A percentile compares a stretch with the other conserved stretches of the same genome.
These are phyloP conservation scores for Aureobasidium vineae DNA, from an alignment of 2,329 filamentous ascomycete genomes.

Conservation along the genomic window DNA sequence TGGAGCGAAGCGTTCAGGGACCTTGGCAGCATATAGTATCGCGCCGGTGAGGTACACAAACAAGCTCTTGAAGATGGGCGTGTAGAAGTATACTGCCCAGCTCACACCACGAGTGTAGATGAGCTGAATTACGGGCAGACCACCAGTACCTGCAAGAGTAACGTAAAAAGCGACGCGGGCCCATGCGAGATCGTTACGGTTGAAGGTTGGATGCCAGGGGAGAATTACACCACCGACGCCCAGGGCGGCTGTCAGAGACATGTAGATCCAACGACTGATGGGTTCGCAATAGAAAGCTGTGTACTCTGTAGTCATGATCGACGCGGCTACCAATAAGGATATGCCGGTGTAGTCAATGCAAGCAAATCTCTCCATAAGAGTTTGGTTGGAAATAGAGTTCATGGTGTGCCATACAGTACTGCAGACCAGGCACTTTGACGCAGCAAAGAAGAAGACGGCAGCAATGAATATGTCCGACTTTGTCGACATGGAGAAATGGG, in stretches of 20 bases:
- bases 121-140: conserved; percentile 83
- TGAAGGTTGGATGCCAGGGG: conserved; percentile 95
- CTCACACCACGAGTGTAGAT: conserved; percentile 70
- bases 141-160: conserved; percentile 80
- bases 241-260: conserved; percentile 73
- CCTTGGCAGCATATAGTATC: conserved; percentile 82
- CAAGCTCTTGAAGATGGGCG: conserved; percentile 79
- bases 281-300: conserved; percentile 99
- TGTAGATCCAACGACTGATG: conserved; percentile 79
- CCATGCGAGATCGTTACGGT: conserved; percentile 89
- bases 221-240: conserved; percentile 86
- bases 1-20: conserved; percentile 89
- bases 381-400: conserved; percentile 90
- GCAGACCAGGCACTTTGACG: conserved; percentile 91
- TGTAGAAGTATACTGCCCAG: conserved; percentile 88
- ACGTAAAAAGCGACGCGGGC: conserved; percentile 88
- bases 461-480: conserved; percentile 89
- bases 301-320: conserved; percentile 97
- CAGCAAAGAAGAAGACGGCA: conserved; percentile 92
- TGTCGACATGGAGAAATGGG: conserved; percentile 81
- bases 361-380: conserved; percentile 88
- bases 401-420: conserved; percentile 98
- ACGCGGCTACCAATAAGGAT: conserved; percentile 88
- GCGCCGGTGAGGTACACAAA: conserved; percentile 84
- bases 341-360: conserved; percentile 99